Conservation (phyloP, 495 filamentous ascomycete genomes). For the Neohortaea acidophila region DNA sequence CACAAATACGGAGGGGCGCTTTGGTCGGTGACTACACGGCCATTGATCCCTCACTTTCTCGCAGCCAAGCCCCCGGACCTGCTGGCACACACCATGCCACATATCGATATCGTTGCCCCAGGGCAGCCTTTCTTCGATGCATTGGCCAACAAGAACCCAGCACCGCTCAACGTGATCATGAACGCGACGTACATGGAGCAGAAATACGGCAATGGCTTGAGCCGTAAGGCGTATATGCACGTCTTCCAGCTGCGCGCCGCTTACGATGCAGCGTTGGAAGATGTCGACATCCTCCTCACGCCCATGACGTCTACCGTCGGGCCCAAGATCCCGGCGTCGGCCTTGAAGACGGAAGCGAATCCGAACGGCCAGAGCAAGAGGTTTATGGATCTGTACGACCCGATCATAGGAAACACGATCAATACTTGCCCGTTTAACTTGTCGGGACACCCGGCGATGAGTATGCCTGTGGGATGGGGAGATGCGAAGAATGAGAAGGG, state of each 20-base stretch:
- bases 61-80: conserved; percentile 30
- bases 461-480: conserved; percentile 38
- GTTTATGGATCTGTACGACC: conserved; percentile 17
- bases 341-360: conserved; percentile 7
- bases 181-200: conserved; percentile 19
- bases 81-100: conserved; percentile 29
- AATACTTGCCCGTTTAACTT: conserved; percentile 44
- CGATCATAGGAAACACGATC: conserved; percentile 31
- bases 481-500: conserved; percentile 32
- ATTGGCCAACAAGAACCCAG: conserved; percentile 8
- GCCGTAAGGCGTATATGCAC: conserved; percentile 22
- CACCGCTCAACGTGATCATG: conserved; percentile 10
- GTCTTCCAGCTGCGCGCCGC: conserved; percentile 32
- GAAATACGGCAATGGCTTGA: conserved; percentile 21
- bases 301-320: conserved; percentile 31
- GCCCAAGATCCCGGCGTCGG: conserved; percentile 10
- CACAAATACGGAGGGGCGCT: conserved; percentile 35
- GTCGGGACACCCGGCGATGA: conserved; percentile 44
- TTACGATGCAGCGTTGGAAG: conserved; percentile 31
- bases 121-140: conserved; percentile 28
- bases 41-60: conserved; percentile 30
- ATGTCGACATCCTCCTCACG: conserved; percentile 34
- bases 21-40: conserved; percentile 35
- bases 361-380: conserved; percentile 11
- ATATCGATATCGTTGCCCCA: conserved; percentile 28